Evolutionary conservation across 768 basidiomycete genomes (phyloP), one percentile per base, ranked within the genome.

Genomic region (Lyophyllum decastes): DNA sequence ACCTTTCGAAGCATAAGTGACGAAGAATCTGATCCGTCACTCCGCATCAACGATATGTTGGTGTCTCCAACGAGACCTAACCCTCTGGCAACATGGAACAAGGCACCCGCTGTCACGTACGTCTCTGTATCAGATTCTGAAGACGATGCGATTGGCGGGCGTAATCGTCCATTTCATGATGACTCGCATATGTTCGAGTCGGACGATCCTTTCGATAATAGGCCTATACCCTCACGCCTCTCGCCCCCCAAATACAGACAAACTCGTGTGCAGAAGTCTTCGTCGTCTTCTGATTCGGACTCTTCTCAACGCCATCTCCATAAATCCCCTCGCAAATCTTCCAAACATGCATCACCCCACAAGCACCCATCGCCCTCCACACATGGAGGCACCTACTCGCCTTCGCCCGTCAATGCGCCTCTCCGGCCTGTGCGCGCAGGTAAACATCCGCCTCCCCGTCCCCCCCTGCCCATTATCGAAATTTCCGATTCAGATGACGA

Each of bases 401-500:
- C 64, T 24, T 56, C 57, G 2, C 61, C 58, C 30, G 33, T 25
- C 8, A 55, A 54, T 14, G 51, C 45, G 12, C 21, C 35, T 21
- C 5, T 17, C 10, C 33, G 26, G 16, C n/a, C 26, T 35, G 43
- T 7, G 34, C 24, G 27, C 19, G 9, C 26, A 17, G 35, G 16
- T 10, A 33, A 40, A 19, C 2, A n/a, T 14, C 41, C 40, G 10
- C 33, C 52, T 12, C 22, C 58, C 43, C 47, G 33, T 14, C 35
- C 45, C 12, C 41, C 45, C 6, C 57, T 51, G 49, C 61, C 27
- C 57, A 58, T 77, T 22, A 73, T 80, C 25, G 69, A 73, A 14
- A 72, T 79, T 6, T 79, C 76, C 2, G 78, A 75, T 57, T 77
- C 74, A 22, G 75, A 76, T 10, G 60, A 61, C 34, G 55, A 58